These are phyloP conservation scores for Cordyceps farinosa DNA, from an alignment of 2,329 filamentous ascomycete species.

Conservation along the genomic window DNA sequence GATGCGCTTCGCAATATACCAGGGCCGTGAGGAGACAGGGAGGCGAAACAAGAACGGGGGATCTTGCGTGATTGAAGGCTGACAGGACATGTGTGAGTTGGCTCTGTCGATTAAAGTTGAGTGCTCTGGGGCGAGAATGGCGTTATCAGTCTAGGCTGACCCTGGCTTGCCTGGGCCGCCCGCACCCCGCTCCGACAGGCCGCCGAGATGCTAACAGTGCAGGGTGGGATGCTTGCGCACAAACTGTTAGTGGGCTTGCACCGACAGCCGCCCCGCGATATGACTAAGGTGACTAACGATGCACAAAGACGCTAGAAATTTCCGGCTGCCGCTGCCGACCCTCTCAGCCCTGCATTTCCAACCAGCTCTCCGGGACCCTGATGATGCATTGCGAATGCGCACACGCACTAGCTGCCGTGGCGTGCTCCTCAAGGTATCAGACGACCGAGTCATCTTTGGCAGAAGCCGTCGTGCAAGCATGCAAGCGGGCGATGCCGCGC, in stretches of 20 bases:
- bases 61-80: slow-evolving; percentile 14
- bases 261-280: slow-evolving; percentile 16
- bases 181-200: slow-evolving; percentile 16
- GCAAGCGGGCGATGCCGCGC: no score
- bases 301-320: slow-evolving; percentile 11
- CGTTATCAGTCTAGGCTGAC: slow-evolving; percentile 29
- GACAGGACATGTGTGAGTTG: not conserved
- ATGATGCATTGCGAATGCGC: not conserved
- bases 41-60: not conserved
- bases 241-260: slow-evolving; percentile 1
- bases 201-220: slow-evolving; percentile 3
- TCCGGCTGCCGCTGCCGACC: slow-evolving; percentile 7
- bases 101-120: slow-evolving; percentile 19
- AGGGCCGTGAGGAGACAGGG: not conserved
- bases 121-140: slow-evolving; percentile 39
- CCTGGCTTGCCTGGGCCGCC: not conserved
- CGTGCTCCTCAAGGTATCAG: no score
- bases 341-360: not conserved
- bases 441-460: no score
- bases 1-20: slow-evolving; percentile 13
- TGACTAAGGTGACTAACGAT: slow-evolving; percentile 8
- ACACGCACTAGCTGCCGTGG: no score
- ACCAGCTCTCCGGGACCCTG: not conserved
- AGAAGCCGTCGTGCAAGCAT: no score
- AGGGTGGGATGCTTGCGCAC: not conserved